Base-by-base conservation (phyloP, 148 eudicot species). In the Amaranthus hypochondriacus region DNA sequence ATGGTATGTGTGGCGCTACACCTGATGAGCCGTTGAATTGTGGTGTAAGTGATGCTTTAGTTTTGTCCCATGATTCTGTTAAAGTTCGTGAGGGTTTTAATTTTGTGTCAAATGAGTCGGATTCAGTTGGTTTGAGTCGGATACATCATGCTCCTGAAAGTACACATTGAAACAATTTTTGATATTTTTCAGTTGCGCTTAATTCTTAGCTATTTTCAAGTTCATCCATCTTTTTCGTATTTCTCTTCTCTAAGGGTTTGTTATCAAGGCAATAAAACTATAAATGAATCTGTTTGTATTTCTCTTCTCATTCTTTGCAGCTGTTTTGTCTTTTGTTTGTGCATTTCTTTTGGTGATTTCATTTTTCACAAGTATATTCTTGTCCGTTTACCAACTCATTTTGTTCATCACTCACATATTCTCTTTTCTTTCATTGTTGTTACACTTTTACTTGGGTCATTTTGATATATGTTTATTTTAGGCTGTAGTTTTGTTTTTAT, bases 81-180 rank as follows among this genome's bases (percentile, higher is more conserved):
- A 83, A 80, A 83, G 83, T 77, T 83, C 81, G 84, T 85, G 97
- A 89, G 89, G 85, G 81, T 65, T 78, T 82, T 83, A 81, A 84
- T 76, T 84, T 89, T 44, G 96, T 87, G 88, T 86, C 90, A 42
- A 76, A 80, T 76, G 91, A 88, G 90, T 84, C 87, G 18, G 98
- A 76, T 86, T 90, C 89, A 74, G 88, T 91, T 74, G 81, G 83
- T 94, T 83, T 89, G 81, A 91, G 90, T 87, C 90, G 98, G 98
- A 90, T 90, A 94, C 97, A 89, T 84, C 86, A 83, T 89, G 86
- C 90, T 84, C 87, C 96, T 85, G 89, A 88, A 90, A 90, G 96
- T 88, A 90, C 92, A 89, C 91, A 83, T 87, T 87, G 81, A 88
- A 85, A 90, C 91, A 77, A 28, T 60, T 60, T 67, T 86, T 84